A percentile compares a stretch with the other conserved stretches of the same genome.
Evolutionary conservation across 441 rosid species (phyloP).

Genomic region (Populus hybrid): DNA sequence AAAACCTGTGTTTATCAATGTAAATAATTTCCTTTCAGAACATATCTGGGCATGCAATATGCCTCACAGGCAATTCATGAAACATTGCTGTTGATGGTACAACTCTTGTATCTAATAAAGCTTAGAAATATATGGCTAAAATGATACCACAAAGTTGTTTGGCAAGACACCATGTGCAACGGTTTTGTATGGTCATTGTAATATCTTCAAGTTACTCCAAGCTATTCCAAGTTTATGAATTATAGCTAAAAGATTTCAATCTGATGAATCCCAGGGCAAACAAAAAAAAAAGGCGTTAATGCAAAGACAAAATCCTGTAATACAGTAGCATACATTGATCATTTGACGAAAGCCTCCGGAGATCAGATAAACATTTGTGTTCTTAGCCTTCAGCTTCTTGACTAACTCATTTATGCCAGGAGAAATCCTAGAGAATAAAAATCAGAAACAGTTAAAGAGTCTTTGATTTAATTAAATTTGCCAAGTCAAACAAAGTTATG

Average conservation of each 20-base stretch:
- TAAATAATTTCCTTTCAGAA: not conserved
- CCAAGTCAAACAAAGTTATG: conserved; percentile 2
- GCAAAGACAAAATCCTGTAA: not conserved
- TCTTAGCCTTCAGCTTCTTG: conserved; percentile 68
- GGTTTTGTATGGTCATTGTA: not conserved
- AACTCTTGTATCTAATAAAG: not conserved
- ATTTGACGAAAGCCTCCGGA: conserved; percentile 98
- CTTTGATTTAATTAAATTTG: not conserved
- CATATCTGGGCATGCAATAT: not conserved
- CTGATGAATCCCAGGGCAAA: conserved; percentile 1
- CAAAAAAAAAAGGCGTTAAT: conserved; percentile 5
- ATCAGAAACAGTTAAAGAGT: conserved; percentile 10
- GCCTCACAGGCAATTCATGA: not conserved
- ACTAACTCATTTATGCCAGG: conserved; percentile 84
- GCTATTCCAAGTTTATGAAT: not conserved
- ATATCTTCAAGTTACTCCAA: not conserved
- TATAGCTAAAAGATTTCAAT: conserved; percentile 2
- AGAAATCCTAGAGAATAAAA: conserved; percentile 58
- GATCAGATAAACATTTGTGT: conserved; percentile 66
- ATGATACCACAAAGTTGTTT: not conserved
- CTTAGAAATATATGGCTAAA: not conserved
- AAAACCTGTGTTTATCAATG: not conserved
- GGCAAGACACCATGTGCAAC: not conserved
- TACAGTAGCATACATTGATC: conserved; percentile 67
- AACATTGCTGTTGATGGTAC: not conserved